Evolutionary conservation across 208 protist species (phyloP).

Genomic region (Trypanosomatidae sp.): DNA sequence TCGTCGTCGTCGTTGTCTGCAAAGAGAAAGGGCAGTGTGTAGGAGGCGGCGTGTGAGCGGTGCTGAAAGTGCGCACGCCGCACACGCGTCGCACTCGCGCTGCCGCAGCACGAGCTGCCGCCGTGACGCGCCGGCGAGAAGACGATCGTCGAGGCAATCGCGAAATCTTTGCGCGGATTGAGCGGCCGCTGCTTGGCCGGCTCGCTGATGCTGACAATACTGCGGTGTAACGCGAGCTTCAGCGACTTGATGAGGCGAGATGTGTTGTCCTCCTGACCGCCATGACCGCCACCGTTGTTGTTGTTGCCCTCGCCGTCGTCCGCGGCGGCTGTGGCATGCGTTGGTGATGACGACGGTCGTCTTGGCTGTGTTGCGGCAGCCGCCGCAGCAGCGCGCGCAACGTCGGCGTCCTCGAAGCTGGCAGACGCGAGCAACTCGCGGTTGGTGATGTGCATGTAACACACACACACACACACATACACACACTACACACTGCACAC

Average conservation of each 20-base stretch:
- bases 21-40: background rate
- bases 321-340: background rate
- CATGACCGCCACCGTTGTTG: too few species aligned
- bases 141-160: slow-evolving; percentile 47
- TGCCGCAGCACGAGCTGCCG: slow-evolving; percentile 20
- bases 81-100: slow-evolving; percentile 1
- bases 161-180: slow-evolving; percentile 69
- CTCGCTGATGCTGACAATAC: slow-evolving; percentile 69
- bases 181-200: slow-evolving; percentile 71
- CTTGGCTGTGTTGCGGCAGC: too few species aligned
- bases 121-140: slow-evolving; percentile 9
- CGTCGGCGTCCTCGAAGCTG: slow-evolving; percentile 20
- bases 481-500: too few species aligned
- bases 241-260: slow-evolving; percentile 61
- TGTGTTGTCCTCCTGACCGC: too few species aligned
- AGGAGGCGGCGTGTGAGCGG: background rate
- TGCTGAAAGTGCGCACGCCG: background rate
- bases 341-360: slow-evolving; percentile 6
- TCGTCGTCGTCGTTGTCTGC: background rate
- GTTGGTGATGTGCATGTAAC: too few species aligned
- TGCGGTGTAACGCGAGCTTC: slow-evolving; percentile 56
- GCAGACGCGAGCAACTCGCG: slow-evolving; percentile 58
- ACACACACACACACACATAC: too few species aligned
- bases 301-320: background rate
- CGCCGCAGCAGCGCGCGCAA: too few species aligned